Percentiles rank a stretch among this genome's conserved stretches.
Evolutionary conservation across 1,139 yeast species (phyloP).

Genomic region (Saccharomyces pastorianus): DNA sequence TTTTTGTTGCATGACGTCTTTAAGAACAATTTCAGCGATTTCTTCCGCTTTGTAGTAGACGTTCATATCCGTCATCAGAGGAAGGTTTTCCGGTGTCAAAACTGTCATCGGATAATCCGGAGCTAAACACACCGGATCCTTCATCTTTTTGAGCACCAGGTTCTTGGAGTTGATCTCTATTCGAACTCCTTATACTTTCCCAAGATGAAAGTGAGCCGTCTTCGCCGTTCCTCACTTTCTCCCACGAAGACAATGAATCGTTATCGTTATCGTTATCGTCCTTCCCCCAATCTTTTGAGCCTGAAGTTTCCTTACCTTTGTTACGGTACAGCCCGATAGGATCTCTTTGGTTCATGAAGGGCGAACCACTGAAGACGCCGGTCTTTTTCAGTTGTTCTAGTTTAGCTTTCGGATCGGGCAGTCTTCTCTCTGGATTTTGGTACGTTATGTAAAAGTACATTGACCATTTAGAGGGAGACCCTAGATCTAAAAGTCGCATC

Average conservation of each 20-base stretch:
- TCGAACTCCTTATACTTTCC: constrained; percentile 18
- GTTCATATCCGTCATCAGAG: neutral
- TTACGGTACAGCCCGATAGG: constrained; percentile 33
- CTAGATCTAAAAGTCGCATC: constrained; percentile 29
- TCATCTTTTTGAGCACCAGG: neutral
- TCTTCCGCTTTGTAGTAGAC: neutral
- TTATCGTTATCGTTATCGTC: constrained; percentile 4
- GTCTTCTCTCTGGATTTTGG: constrained; percentile 33
- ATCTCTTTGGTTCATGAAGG: constrained; percentile 31
- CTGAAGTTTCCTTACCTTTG: constrained; percentile 2
- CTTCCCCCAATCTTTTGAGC: neutral
- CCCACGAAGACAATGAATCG: constrained; percentile 19
- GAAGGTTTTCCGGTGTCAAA: neutral
- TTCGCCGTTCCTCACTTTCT: constrained; percentile 6
- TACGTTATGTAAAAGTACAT: constrained; percentile 33
- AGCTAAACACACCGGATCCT: constrained; percentile 1
- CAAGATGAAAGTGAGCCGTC: constrained; percentile 16
- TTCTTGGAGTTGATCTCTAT: neutral
- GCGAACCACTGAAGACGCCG: constrained; percentile 10
- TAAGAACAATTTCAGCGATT: neutral
- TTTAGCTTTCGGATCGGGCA: constrained; percentile 34
- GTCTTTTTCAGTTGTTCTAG: constrained; percentile 23
- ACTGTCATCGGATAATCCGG: constrained; percentile 1
- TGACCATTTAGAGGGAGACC: constrained; percentile 34
- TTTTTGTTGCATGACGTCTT: no score